Evolutionary conservation across 192 early-diverging fungal genomes (phyloP).

Genomic region (Geranomyces variabilis): DNA sequence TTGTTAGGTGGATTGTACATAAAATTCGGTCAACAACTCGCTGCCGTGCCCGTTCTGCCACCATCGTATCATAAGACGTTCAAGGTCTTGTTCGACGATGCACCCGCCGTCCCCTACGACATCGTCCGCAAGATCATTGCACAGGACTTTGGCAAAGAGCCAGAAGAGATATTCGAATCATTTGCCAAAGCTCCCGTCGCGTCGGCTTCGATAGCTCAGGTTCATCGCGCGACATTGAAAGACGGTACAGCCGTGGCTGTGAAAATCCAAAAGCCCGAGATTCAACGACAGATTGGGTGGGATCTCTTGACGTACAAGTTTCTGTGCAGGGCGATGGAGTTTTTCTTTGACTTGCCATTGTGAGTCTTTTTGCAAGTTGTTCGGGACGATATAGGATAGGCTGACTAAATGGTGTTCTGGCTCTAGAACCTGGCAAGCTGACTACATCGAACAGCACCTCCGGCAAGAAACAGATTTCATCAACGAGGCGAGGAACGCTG

Average conservation of each 20-base stretch:
- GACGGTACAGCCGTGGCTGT: constrained; percentile 76
- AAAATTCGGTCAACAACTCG: constrained; percentile 75
- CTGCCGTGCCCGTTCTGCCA: constrained; percentile 42
- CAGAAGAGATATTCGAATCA: constrained; percentile 60
- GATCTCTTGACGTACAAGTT: constrained; percentile 74
- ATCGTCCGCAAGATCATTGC: constrained; percentile 69
- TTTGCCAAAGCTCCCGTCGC: constrained; percentile 77
- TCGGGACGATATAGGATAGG: too few relatives aligned
- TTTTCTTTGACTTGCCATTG: constrained; percentile 81
- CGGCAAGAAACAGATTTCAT: constrained; percentile 87
- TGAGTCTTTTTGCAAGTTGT: neutral
- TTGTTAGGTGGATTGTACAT: constrained; percentile 80
- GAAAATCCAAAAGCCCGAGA: constrained; percentile 93
- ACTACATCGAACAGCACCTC: constrained; percentile 73
- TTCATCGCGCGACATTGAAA: constrained; percentile 78
- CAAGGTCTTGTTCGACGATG: constrained; percentile 77
- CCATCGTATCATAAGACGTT: constrained; percentile 61
- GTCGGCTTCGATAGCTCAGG: constrained; percentile 93
- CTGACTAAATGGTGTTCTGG: neutral
- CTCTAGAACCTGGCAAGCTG: constrained; percentile 65
- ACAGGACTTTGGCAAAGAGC: constrained; percentile 60
- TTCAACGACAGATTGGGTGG: constrained; percentile 79
- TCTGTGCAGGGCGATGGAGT: constrained; percentile 68
- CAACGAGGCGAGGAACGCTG: constrained; percentile 81
- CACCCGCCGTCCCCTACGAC: constrained; percentile 70